Conservation (phyloP, 306 rosid genomes). For the Vigna radiata region DNA sequence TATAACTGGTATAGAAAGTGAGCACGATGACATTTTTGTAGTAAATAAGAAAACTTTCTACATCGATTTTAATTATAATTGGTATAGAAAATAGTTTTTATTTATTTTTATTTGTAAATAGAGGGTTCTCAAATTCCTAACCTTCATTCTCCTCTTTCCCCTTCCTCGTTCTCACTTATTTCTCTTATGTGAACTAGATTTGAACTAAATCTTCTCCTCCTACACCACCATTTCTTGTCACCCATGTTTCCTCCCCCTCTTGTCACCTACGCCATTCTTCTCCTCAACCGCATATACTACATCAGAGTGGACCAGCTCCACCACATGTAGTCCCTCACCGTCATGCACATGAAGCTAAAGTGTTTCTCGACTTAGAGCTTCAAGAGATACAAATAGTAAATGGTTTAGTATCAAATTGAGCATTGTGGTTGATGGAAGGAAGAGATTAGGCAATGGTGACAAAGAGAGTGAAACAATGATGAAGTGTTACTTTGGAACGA, state of each 20-base stretch:
- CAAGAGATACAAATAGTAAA: neutral
- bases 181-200: too few species aligned
- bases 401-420: constrained; percentile 60
- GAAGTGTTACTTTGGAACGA: constrained; percentile 66
- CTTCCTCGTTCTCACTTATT: too few species aligned
- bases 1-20: too few species aligned
- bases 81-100: too few species aligned
- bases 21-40: too few species aligned
- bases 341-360: constrained; percentile 58
- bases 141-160: too few species aligned
- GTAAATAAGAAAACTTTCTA: too few species aligned
- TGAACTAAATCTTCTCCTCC: too few species aligned
- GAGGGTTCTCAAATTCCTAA: too few species aligned
- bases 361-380: constrained; percentile 74
- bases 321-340: constrained; percentile 54
- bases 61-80: too few species aligned
- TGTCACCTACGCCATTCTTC: neutral
- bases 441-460: constrained; percentile 38
- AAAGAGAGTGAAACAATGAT: constrained; percentile 22
- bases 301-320: constrained; percentile 47
- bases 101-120: too few species aligned
- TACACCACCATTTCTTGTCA: constrained; percentile 13
- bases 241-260: constrained; percentile 58
- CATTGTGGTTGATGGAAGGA: constrained; percentile 77
- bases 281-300: constrained; percentile 66